Evolutionary conservation across 352 stramenopile species (phyloP), one percentile per base, ranked within the genome.

Genomic region (Phytophthora sp.): DNA sequence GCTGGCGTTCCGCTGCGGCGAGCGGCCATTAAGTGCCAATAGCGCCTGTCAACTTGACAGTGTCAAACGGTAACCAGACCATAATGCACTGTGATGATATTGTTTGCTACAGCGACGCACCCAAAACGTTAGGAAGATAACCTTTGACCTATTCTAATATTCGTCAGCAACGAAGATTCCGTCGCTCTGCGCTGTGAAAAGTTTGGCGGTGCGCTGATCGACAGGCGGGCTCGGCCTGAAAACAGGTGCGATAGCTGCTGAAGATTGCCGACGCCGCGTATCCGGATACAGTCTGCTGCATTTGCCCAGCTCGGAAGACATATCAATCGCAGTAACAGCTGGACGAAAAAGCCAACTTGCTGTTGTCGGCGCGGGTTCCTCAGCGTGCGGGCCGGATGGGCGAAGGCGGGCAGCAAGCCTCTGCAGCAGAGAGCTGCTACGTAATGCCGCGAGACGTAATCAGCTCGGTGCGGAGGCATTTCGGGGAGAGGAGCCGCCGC

Each of bases 161-260:
- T 7, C 29, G 7, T 12, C 29, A 3, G 29, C 12, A 7, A 4
- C 12, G 29, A 33, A 3, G 13, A 27, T 44, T 46, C 15, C 55
- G 42, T 33, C 21, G 30, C 52, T 18, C 26, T 30, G 61, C 61
- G 20, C n/a, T 3, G 42, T 57, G 61, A 65, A 70, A 65, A 65
- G 54, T 64, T 65, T 64, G 18, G 16, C 7, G 61, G 18, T 42
- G 23, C 30, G 12, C 39, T 71, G 39, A 66, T 67, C 47, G 55
- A 66, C 44, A 74, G 63, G 63, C 61, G 60, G 35, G 20, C 24
- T 36, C 52, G 44, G 46, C 59, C 46, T 24, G 60, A 71, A 74
- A 76, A 68, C 62, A 77, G 39, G 57, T 77, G 65, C 58, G 64
- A 76, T 76, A 61, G 61, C 36, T 61, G 57, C 29, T 33, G 55